Percentiles rank a stretch among this genome's conserved stretches.
Evolutionary conservation across 257 asterid species (phyloP).

Genomic region (Thymus quinquecostatus): DNA sequence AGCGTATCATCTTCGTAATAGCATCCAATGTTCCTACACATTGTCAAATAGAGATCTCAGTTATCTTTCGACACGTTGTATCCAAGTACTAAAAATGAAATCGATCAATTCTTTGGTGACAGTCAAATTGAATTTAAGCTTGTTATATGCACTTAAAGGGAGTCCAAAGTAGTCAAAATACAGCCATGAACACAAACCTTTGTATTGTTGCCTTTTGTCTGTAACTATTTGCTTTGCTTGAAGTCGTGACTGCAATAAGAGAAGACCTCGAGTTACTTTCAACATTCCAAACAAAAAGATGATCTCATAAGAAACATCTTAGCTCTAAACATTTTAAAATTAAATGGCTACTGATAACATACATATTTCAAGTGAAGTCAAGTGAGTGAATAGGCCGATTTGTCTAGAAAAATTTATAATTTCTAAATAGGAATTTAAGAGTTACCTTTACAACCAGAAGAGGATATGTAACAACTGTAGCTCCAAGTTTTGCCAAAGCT

Average conservation of each 20-base stretch:
- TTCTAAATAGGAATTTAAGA: conserved; percentile 5
- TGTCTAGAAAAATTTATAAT: background rate
- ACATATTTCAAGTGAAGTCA: background rate
- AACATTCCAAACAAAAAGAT: conserved; percentile 24
- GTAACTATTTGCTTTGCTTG: conserved; percentile 79
- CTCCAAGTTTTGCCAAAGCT: conserved; percentile 99
- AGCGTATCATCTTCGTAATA: conserved; percentile 74
- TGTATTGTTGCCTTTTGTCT: conserved; percentile 79
- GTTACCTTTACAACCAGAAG: conserved; percentile 91
- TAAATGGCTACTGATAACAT: background rate
- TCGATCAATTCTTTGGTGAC: background rate
- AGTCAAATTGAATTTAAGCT: too few relatives aligned
- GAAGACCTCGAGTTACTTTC: conserved; percentile 3
- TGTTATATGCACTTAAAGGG: background rate
- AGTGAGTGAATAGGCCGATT: conserved; percentile 1
- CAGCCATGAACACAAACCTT: conserved; percentile 52
- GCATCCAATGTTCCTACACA: conserved; percentile 88
- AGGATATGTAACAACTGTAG: conserved; percentile 94
- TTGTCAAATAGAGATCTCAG: conserved; percentile 12
- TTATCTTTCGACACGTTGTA: background rate
- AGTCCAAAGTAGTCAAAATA: background rate
- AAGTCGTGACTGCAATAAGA: conserved; percentile 80
- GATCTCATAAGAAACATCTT: background rate
- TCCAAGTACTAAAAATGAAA: background rate
- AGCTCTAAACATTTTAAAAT: background rate